Conservation (phyloP, 495 filamentous ascomycete species). For the Annulohypoxylon maeteangense region DNA sequence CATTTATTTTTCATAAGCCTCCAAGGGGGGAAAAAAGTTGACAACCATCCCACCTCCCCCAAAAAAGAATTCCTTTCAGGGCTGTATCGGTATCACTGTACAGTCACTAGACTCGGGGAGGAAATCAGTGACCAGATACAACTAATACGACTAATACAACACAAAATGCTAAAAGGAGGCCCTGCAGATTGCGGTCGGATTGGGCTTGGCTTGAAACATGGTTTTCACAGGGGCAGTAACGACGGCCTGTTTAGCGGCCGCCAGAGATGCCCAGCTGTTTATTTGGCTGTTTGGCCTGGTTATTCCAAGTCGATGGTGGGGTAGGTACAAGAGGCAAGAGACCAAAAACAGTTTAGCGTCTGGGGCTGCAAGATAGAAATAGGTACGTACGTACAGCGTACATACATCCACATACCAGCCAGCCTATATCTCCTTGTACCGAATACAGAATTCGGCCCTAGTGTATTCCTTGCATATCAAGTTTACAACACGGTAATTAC, state of each 20-base stretch:
- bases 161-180: conserved; percentile 39
- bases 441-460: conserved; percentile 16
- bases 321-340: no score
- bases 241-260: background rate
- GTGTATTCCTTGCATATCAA: conserved; percentile 9
- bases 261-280: background rate
- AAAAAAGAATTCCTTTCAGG: conserved; percentile 27
- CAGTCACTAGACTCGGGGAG: conserved; percentile 23
- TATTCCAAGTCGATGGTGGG: background rate
- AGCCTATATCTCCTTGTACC: background rate
- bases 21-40: conserved; percentile 6
- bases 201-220: conserved; percentile 45
- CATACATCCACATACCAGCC: background rate
- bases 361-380: background rate
- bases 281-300: background rate
- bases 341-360: background rate
- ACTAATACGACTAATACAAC: no score
- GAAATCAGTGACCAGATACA: conserved; percentile 32
- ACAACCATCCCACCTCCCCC: background rate
- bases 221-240: conserved; percentile 17
- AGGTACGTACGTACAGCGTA: background rate
- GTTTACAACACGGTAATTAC: conserved; percentile 6
- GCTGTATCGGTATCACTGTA: conserved; percentile 1
- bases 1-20: conserved; percentile 2
- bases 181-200: conserved; percentile 42